Conservation (phyloP, 2,329 filamentous ascomycete species). For the Pestalotiopsis sp. region DNA sequence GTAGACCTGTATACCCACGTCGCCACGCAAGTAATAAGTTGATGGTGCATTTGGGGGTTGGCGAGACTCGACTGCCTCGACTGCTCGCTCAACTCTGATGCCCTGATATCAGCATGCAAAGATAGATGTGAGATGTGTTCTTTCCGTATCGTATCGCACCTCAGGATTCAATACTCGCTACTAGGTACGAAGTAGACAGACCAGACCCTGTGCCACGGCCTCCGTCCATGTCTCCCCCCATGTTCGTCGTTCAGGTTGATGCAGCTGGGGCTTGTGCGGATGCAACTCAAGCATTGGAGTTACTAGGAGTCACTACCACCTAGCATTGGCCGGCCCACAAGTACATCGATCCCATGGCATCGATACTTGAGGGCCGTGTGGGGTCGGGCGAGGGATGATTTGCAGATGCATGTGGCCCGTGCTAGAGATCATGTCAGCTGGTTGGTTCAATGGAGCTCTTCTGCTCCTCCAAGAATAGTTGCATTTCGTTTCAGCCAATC, state of each 20-base stretch:
- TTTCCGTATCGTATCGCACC: too few species aligned
- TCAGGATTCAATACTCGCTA: too few species aligned
- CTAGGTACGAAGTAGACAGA: too few species aligned
- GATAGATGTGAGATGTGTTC: too few species aligned
- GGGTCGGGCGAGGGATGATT: conserved; percentile 32
- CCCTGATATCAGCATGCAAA: too few species aligned
- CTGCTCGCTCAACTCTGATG: too few species aligned
- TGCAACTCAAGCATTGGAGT: conserved; percentile 18
- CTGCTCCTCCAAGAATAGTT: conserved; percentile 17
- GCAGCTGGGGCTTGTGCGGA: conserved; percentile 22
- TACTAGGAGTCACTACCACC: background rate
- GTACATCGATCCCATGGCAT: background rate
- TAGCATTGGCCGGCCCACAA: background rate
- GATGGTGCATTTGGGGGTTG: too few species aligned
- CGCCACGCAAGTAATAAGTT: too few species aligned
- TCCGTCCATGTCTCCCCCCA: background rate
- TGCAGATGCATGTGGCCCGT: conserved; percentile 32
- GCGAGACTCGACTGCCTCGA: too few species aligned
- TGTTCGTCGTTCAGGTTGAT: background rate
- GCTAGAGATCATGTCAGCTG: conserved; percentile 37
- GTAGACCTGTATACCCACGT: too few species aligned
- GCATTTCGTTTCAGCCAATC: conserved; percentile 22
- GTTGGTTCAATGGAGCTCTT: conserved; percentile 26
- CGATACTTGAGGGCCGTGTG: conserved; percentile 14
- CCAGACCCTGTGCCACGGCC: background rate